phyloP scores from a whole-genome alignment of 768 basidiomycete genomes.

The Mycena belliarum region DNA sequence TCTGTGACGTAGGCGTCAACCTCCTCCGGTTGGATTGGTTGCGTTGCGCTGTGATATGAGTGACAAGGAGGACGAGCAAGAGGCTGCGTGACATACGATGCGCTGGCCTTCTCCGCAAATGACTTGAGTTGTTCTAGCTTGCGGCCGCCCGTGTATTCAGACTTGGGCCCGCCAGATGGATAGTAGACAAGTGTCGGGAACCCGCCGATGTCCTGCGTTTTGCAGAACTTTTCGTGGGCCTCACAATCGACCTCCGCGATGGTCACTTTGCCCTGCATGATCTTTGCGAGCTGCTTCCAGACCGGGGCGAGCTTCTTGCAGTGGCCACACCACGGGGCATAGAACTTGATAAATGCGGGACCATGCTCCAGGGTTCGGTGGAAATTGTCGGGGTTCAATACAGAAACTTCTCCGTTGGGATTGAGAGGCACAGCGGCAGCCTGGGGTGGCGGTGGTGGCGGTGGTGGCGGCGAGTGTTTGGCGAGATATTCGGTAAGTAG shows the following conservation, averaged over 20 bases:
- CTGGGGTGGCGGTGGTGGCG: constrained; percentile 10
- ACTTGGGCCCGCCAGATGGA: constrained; percentile 51
- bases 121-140: constrained; percentile 68
- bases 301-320: constrained; percentile 91
- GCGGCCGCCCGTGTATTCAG: constrained; percentile 77
- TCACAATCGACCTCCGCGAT: constrained; percentile 93
- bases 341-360: constrained; percentile 67
- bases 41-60: constrained; percentile 34
- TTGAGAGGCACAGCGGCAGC: constrained; percentile 28
- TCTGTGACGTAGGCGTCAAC: constrained; percentile 44
- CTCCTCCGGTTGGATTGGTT: constrained; percentile 41
- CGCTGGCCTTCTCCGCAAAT: constrained; percentile 76
- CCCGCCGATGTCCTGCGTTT: constrained; percentile 63
- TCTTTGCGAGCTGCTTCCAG: constrained; percentile 74
- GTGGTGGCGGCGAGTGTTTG: constrained; percentile 22
- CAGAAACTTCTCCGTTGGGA: constrained; percentile 38
- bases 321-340: constrained; percentile 96
- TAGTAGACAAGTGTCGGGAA: constrained; percentile 86
- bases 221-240: constrained; percentile 65
- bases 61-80: not conserved
- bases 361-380: constrained; percentile 38
- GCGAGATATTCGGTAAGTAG: constrained; percentile 58
- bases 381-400: constrained; percentile 40
- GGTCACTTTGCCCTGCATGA: constrained; percentile 69
- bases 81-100: constrained; percentile 55